Evolutionary conservation across 495 filamentous ascomycete species (phyloP), one percentile per base, ranked within the genome.

Genomic region (Tuber umbilicatum): DNA sequence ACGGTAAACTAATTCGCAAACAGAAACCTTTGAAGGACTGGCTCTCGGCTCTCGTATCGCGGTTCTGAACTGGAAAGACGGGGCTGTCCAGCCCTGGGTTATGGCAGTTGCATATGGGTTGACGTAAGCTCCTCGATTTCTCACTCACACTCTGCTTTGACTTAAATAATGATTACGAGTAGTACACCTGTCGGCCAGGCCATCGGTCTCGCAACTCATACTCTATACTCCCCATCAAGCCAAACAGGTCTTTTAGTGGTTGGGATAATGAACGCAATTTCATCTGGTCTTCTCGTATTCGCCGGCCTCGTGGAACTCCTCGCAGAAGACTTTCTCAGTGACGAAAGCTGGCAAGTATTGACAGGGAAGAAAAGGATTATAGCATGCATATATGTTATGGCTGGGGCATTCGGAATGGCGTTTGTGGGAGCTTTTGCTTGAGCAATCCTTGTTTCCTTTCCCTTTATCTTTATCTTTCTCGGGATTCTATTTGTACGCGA

Each of bases 91-190:
- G 19, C 94, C 94, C 17, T 97, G 94, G 94, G 86, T 97, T n/a
- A 98, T 98, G 94, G 92, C 91, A 6, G 85, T 95, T 12, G 93
- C 94, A 4, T 98, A 96, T 80, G 94, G 94, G 38, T 89, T 90
- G 64, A 98, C 94, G 76, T 77, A 23, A 76, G 37, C n/a, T 45
- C 39, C 17, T 5, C 75, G 73, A 38, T 47, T 73, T 40, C 74
- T 37, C 7, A 2, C 47, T 39, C n/a, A n/a, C 14, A 38, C 43
- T 42, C 12, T 31, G 21, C 40, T 55, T 21, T 50, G 43, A 16
- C 69, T 77, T 43, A 76, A 50, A 19, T n/a, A n/a, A n/a, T n/a
- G 5, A n/a, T 19, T n/a, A n/a, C n/a, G 31, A 81, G 45, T 82
- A 77, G 75, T 2, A 97, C 94, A 2, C 94, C 94, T 2, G 84